A percentile compares a stretch with the other conserved stretches of the same genome.
Conservation (phyloP, 2,329 filamentous ascomycete species). For the Metarhizium sp. region DNA sequence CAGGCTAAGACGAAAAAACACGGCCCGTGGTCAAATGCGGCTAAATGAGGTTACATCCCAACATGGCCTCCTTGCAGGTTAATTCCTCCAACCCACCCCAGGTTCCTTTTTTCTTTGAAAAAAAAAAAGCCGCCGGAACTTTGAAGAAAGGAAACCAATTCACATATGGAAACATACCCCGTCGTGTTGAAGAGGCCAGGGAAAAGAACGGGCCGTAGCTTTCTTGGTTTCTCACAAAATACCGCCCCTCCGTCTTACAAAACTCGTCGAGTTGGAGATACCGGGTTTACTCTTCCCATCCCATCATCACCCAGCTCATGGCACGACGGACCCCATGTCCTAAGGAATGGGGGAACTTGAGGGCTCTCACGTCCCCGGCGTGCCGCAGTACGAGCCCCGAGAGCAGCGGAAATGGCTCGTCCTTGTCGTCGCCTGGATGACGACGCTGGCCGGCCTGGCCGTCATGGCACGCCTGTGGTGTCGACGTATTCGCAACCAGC, state of each 20-base stretch:
- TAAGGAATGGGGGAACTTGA: background rate
- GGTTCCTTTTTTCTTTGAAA: too few relatives aligned
- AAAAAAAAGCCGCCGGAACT: background rate
- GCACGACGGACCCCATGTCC: background rate
- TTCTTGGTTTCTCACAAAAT: too few relatives aligned
- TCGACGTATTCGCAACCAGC: slow-evolving; percentile 28
- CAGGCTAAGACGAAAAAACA: background rate
- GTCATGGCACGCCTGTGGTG: slow-evolving; percentile 30
- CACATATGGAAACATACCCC: too few relatives aligned
- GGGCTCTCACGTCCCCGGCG: slow-evolving; percentile 4
- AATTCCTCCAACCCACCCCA: too few relatives aligned
- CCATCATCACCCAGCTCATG: too few relatives aligned
- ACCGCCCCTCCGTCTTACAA: too few relatives aligned
- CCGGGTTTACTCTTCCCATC: too few relatives aligned
- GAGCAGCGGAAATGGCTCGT: slow-evolving; percentile 31
- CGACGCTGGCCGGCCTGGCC: slow-evolving; percentile 25
- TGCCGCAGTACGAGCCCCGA: slow-evolving; percentile 13
- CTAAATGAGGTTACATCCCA: too few relatives aligned
- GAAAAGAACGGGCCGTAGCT: too few relatives aligned
- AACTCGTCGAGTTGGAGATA: too few relatives aligned
- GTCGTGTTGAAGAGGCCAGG: too few relatives aligned
- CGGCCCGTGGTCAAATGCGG: background rate
- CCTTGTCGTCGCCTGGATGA: slow-evolving; percentile 27
- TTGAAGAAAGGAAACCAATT: background rate
- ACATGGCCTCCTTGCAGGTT: too few relatives aligned